These are phyloP conservation scores for Alternaria infectoria DNA, from an alignment of 2,329 filamentous ascomycete species.

Conservation along the genomic window DNA sequence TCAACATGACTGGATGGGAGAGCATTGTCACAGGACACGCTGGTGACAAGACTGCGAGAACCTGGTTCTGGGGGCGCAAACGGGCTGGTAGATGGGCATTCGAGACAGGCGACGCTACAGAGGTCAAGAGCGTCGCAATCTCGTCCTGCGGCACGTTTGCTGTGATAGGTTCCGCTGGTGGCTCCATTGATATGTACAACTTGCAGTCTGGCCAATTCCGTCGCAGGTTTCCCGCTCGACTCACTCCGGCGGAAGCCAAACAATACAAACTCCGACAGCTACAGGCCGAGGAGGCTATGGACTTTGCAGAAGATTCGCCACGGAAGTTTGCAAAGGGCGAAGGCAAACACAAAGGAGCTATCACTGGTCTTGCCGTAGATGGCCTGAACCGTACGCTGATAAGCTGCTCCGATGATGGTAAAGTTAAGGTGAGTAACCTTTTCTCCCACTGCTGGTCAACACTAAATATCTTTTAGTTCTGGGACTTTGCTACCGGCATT, in stretches of 20 bases:
- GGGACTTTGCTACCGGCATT: conserved; percentile 87
- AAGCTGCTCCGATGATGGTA: conserved; percentile 88
- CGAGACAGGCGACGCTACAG: conserved; percentile 79
- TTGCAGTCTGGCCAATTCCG: conserved; percentile 90
- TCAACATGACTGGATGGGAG: conserved; percentile 90
- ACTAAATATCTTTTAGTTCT: conserved; percentile 65
- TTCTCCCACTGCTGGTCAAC: not conserved
- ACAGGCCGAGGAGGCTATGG: conserved; percentile 57
- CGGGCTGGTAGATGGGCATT: conserved; percentile 92
- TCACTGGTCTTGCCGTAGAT: conserved; percentile 88
- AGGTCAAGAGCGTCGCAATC: conserved; percentile 83
- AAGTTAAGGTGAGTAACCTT: conserved; percentile 68
- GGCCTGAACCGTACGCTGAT: conserved; percentile 85
- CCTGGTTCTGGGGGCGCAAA: conserved; percentile 98
- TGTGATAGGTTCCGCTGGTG: conserved; percentile 81
- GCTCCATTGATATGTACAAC: conserved; percentile 94
- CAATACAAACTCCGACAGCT: conserved; percentile 72
- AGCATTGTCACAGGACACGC: conserved; percentile 93
- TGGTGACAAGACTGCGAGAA: conserved; percentile 82
- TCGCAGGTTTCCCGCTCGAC: conserved; percentile 80
- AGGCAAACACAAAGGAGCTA: conserved; percentile 78
- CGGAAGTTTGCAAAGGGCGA: conserved; percentile 56
- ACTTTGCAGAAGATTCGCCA: conserved; percentile 20
- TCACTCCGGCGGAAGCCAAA: conserved; percentile 79
- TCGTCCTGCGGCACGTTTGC: conserved; percentile 95